Evolutionary conservation across 2,329 filamentous ascomycete genomes (phyloP).

Genomic region (Apiospora marii): DNA sequence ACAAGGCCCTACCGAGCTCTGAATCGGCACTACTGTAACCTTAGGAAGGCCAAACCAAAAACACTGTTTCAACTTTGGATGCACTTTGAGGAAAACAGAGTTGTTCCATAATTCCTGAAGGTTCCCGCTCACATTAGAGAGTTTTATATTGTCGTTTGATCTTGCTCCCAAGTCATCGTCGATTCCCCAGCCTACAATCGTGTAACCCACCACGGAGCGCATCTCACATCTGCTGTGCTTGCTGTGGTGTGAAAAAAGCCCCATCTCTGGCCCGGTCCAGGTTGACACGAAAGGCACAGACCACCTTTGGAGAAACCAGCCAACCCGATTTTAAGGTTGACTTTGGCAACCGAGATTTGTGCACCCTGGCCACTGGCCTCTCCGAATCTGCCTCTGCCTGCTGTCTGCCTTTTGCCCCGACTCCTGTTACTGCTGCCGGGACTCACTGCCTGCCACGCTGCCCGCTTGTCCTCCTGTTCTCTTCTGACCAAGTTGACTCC

Average conservation of each 20-base stretch:
- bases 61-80: not conserved
- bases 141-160: not conserved
- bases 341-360: not conserved
- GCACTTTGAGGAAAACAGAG: not conserved
- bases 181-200: not conserved
- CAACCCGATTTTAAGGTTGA: constrained; percentile 1
- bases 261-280: not conserved
- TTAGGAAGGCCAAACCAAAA: not conserved
- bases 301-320: not conserved
- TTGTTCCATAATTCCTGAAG: not conserved
- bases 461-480: not conserved
- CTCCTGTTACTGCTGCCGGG: not conserved
- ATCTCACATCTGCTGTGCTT: not conserved
- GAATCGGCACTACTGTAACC: not conserved
- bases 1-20: not conserved
- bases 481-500: not conserved
- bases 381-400: not conserved
- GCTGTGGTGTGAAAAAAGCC: not conserved
- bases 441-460: too few species aligned
- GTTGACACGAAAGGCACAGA: constrained; percentile 1
- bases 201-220: not conserved
- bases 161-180: not conserved
- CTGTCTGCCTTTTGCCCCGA: not conserved
- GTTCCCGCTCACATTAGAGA: not conserved
- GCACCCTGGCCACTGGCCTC: not conserved